Evolutionary conservation across 2,329 filamentous ascomycete genomes (phyloP).

Genomic region (Pseudonectria buxi): DNA sequence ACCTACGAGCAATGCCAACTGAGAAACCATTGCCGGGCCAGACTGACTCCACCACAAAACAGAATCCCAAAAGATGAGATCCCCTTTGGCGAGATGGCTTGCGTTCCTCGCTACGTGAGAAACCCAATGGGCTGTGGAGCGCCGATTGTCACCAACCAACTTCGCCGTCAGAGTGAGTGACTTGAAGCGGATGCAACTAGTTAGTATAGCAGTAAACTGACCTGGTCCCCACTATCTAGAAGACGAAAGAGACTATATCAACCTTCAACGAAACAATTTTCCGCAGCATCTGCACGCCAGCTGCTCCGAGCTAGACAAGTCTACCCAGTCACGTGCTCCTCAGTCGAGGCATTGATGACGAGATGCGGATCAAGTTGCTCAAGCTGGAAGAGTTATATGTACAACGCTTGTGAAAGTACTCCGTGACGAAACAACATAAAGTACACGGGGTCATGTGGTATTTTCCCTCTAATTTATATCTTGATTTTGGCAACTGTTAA

Average conservation of each 20-base stretch:
- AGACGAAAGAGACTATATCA: slow-evolving; percentile 9
- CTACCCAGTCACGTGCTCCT: no score
- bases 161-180: slow-evolving; percentile 8
- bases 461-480: no score
- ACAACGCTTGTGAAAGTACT: no score
- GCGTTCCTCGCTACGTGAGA: slow-evolving; percentile 7
- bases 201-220: no score
- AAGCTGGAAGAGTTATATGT: no score
- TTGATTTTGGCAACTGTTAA: no score
- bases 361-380: no score
- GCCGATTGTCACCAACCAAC: slow-evolving; percentile 11
- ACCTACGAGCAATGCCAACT: slow-evolving; percentile 10
- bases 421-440: no score
- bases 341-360: no score
- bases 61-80: slow-evolving; percentile 5
- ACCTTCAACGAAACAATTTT: slow-evolving; percentile 10
- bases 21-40: slow-evolving; percentile 8
- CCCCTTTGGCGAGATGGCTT: slow-evolving; percentile 6
- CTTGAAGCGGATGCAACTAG: no score
- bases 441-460: no score
- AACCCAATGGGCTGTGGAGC: slow-evolving; percentile 10
- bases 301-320: no score
- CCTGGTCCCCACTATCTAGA: not conserved
- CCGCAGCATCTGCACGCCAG: slow-evolving; percentile 5
- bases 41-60: slow-evolving; percentile 9